phyloP scores from a whole-genome alignment of 805 yeast genomes.

The Lipomyces starkeyi region DNA sequence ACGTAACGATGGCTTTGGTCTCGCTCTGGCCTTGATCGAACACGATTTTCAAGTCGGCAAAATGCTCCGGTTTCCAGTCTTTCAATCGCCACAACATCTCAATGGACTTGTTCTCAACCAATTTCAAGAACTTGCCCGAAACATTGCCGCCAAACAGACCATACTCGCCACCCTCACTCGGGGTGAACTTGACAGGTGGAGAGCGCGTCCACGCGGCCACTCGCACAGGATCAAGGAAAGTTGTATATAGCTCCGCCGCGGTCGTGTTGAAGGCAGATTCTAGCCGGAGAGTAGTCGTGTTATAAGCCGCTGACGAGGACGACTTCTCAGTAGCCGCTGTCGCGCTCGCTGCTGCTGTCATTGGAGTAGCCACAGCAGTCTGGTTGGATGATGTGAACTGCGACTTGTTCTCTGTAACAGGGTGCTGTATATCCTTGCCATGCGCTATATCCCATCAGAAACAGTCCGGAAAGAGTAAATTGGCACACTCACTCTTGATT shows the following conservation, averaged over 20 bases:
- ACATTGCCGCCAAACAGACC: constrained; percentile 87
- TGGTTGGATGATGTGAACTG: constrained; percentile 57
- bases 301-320: constrained; percentile 58
- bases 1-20: constrained; percentile 76
- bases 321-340: constrained; percentile 29
- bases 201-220: constrained; percentile 93
- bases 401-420: constrained; percentile 67
- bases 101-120: constrained; percentile 64
- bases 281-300: constrained; percentile 78
- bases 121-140: constrained; percentile 66
- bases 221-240: constrained; percentile 76
- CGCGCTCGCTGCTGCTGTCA: constrained; percentile 35
- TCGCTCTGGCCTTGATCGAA: constrained; percentile 83
- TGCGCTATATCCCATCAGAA: constrained; percentile 48
- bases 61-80: constrained; percentile 88
- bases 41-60: constrained; percentile 67
- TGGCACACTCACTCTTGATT: constrained; percentile 50
- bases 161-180: constrained; percentile 66
- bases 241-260: constrained; percentile 80
- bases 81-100: constrained; percentile 84
- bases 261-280: constrained; percentile 85
- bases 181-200: constrained; percentile 59
- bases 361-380: constrained; percentile 30
- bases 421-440: constrained; percentile 87
- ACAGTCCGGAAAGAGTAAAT: constrained; percentile 27